Evolutionary conservation across 2,329 filamentous ascomycete genomes (phyloP).

Genomic region (Drechmeria coniospora): DNA sequence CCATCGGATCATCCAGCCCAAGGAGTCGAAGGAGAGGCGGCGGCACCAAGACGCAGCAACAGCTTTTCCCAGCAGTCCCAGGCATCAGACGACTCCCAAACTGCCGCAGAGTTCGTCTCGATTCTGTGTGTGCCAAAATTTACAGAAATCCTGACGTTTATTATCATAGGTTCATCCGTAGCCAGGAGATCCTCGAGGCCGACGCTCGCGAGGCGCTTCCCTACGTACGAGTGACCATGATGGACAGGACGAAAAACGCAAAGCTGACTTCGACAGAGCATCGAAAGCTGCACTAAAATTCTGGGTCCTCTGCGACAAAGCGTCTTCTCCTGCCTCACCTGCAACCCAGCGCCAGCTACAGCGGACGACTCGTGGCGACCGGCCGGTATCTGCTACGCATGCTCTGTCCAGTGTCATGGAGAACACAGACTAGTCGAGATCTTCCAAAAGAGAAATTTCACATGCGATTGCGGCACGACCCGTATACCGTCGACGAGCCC

Average conservation of each 20-base stretch:
- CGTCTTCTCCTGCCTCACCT: constrained; percentile 86
- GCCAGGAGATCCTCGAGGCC: constrained; percentile 79
- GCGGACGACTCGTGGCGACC: constrained; percentile 33
- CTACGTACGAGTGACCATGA: constrained; percentile 61
- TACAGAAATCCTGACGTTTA: background rate
- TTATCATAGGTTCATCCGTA: constrained; percentile 58
- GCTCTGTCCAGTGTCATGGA: constrained; percentile 91
- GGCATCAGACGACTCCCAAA: constrained; percentile 50
- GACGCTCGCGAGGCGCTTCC: constrained; percentile 91
- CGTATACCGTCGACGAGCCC: constrained; percentile 55
- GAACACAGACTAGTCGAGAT: constrained; percentile 91
- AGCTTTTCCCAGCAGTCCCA: constrained; percentile 44
- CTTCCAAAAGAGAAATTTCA: constrained; percentile 89
- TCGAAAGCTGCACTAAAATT: constrained; percentile 83
- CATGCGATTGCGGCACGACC: constrained; percentile 88
- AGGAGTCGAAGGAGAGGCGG: constrained; percentile 9
- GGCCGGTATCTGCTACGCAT: constrained; percentile 89
- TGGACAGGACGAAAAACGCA: constrained; percentile 1
- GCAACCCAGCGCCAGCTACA: constrained; percentile 62
- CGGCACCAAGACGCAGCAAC: constrained; percentile 27
- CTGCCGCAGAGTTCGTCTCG: constrained; percentile 48
- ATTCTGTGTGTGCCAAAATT: background rate
- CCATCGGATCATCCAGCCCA: constrained; percentile 19
- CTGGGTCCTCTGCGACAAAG: constrained; percentile 77
- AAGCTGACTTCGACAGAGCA: constrained; percentile 46